phyloP scores from a whole-genome alignment of 1,284 basidiomycete genomes.

The Cutaneotrichosporon dermatis region DNA sequence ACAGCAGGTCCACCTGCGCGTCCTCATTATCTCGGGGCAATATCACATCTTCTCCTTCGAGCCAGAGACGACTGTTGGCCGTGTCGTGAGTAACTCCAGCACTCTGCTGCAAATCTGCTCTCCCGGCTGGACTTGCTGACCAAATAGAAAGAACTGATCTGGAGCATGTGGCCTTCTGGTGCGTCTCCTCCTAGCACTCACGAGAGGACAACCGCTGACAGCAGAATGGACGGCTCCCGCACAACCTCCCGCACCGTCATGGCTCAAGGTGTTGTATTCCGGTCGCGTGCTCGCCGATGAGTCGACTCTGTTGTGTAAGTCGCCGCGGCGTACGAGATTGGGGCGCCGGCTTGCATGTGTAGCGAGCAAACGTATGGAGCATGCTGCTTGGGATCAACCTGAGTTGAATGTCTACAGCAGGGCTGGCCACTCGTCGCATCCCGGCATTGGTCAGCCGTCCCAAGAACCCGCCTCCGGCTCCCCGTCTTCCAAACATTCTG shows the following conservation, averaged over 20 bases:
- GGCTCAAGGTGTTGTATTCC: conserved; percentile 70
- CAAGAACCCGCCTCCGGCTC: too few relatives aligned
- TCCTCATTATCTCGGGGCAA: conserved; percentile 69
- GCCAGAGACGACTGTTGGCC: conserved; percentile 68
- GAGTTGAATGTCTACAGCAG: too few relatives aligned
- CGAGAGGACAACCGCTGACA: background rate
- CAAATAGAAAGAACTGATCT: conserved; percentile 65
- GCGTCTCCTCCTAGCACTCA: conserved; percentile 29
- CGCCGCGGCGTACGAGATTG: too few relatives aligned
- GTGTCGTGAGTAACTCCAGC: conserved; percentile 32
- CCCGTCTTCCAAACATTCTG: too few relatives aligned
- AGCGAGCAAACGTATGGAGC: too few relatives aligned
- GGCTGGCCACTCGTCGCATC: too few relatives aligned
- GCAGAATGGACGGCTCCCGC: conserved; percentile 67
- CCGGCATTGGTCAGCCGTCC: too few relatives aligned
- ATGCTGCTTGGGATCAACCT: too few relatives aligned
- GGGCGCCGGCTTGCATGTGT: too few relatives aligned
- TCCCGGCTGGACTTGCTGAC: background rate
- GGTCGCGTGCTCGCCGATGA: conserved; percentile 82
- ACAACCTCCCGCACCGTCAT: conserved; percentile 70
- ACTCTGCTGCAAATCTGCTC: too few relatives aligned
- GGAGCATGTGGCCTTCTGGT: conserved; percentile 78
- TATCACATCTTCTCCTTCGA: conserved; percentile 71
- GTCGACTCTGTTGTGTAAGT: conserved; percentile 66
- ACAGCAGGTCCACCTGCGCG: conserved; percentile 64